Conservation (phyloP, 1,284 basidiomycete species). For the Porphyrellus sp. region DNA sequence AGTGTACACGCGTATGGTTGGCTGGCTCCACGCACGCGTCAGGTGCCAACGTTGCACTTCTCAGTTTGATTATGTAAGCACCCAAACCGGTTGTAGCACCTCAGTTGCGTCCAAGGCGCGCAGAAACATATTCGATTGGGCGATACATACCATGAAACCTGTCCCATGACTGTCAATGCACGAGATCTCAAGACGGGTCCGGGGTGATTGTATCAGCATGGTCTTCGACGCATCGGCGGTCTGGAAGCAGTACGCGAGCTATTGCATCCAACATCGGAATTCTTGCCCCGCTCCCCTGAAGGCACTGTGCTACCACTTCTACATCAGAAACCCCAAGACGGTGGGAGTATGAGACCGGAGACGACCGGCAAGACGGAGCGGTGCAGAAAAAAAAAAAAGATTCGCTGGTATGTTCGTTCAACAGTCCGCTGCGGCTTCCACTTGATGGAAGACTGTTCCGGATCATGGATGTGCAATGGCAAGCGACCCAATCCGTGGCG, state of each 20-base stretch:
- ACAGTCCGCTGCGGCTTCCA: not conserved
- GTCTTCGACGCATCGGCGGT: constrained; percentile 1
- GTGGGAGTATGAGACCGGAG: not conserved
- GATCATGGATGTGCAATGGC: constrained; percentile 18
- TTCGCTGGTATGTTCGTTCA: not conserved
- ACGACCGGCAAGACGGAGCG: not conserved
- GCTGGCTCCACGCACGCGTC: constrained; percentile 16
- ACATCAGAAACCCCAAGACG: not conserved
- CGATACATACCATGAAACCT: constrained; percentile 5
- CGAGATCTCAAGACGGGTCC: not conserved
- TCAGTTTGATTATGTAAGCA: constrained; percentile 16
- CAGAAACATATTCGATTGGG: no score
- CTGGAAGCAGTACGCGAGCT: not conserved
- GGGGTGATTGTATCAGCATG: not conserved
- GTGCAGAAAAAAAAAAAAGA: constrained; percentile 1
- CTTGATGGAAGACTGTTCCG: constrained; percentile 1
- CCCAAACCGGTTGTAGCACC: not conserved
- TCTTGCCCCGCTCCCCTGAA: constrained; percentile 1
- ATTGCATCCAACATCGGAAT: not conserved
- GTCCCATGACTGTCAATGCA: constrained; percentile 6
- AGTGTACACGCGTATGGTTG: constrained; percentile 2
- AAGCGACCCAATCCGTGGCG: constrained; percentile 1
- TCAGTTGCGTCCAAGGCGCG: constrained; percentile 16
- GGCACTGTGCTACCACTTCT: not conserved
- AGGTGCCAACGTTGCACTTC: constrained; percentile 1